These are phyloP conservation scores for Phialemoniopsis sp. DNA, from an alignment of 2,329 filamentous ascomycete genomes.

Conservation along the genomic window DNA sequence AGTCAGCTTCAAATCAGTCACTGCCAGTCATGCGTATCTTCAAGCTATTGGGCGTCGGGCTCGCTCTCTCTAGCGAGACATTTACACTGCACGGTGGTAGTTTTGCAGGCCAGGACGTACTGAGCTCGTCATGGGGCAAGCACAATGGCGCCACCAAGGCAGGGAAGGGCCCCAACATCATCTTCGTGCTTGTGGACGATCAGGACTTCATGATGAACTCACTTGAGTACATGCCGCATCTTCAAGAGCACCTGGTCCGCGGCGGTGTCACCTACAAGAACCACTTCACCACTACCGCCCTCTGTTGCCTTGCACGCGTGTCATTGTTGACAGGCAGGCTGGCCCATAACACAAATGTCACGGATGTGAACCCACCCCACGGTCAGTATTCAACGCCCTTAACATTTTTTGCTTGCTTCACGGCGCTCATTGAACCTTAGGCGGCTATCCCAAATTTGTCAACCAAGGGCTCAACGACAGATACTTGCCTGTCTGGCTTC, in stretches of 20 bases:
- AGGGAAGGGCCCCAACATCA: constrained; percentile 15
- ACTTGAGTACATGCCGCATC: constrained; percentile 50
- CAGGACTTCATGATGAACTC: constrained; percentile 60
- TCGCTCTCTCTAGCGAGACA: too few relatives aligned
- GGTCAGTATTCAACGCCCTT: too few relatives aligned
- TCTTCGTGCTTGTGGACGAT: constrained; percentile 60
- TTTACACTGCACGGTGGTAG: too few relatives aligned
- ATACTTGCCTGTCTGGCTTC: constrained; percentile 69
- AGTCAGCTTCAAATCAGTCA: too few relatives aligned
- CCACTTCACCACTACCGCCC: neutral
- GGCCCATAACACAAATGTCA: constrained; percentile 1
- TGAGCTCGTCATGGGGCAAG: too few relatives aligned
- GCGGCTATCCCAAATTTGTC: constrained; percentile 64
- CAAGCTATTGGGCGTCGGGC: too few relatives aligned
- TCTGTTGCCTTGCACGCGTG: constrained; percentile 1
- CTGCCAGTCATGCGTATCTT: too few relatives aligned
- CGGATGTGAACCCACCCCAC: constrained; percentile 22
- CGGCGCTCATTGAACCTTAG: too few relatives aligned
- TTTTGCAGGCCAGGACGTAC: too few relatives aligned
- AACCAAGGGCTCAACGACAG: constrained; percentile 60
- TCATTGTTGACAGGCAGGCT: neutral
- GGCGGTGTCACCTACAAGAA: constrained; percentile 20
- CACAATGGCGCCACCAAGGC: too few relatives aligned
- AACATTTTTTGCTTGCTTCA: too few relatives aligned
- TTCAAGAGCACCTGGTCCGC: constrained; percentile 40